Evolutionary conservation across 768 basidiomycete genomes (phyloP), one percentile per base, ranked within the genome.

Genomic region (Candolleomyces eurysporus): DNA sequence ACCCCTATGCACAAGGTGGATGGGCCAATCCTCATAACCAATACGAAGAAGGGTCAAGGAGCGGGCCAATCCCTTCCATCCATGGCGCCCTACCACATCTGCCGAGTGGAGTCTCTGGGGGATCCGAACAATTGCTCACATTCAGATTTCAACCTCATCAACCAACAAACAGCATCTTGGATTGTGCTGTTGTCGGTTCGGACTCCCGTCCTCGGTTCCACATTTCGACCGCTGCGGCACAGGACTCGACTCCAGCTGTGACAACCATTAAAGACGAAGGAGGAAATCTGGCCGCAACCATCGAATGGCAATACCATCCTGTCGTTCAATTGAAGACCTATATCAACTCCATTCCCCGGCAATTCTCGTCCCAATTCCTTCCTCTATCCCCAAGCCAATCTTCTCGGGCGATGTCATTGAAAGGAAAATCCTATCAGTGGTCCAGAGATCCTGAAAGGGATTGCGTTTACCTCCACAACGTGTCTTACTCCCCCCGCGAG

Each of bases 1-100:
- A 69, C 53, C 68, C 68, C 5, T 69, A 66, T 48, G 64, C 63
- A 19, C 65, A 66, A 61, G 68, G 60, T 16, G 68, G 61, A 1
- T 69, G 66, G 68, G 61, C 39, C 30, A 65, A 64, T 56, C 30
- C 48, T 43, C 16, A 40, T 57, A 40, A 62, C 50, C 61, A 32
- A 45, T 54, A 32, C 52, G 46, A 9, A 36, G 51, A 6, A 39
- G 56, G 17, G 46, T 17, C 30, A 4, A 16, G n/a, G n/a, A n/a
- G 57, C 16, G 30, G 17, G 21, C 42, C 54, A 19, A 61, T 60
- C 16, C 65, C 66, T n/a, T 65, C 68, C 5, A 64, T 63, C 9
- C 64, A 66, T 45, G 68, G 68, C 22, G 66, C 68, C 13, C 62
- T 69, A 16, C 68, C 68, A 11, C 54, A 52, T n/a, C 45, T 65